A percentile compares a stretch with the other conserved stretches of the same genome.
Evolutionary conservation across 2,329 filamentous ascomycete genomes (phyloP).

Genomic region (Fusarium ramigenum): DNA sequence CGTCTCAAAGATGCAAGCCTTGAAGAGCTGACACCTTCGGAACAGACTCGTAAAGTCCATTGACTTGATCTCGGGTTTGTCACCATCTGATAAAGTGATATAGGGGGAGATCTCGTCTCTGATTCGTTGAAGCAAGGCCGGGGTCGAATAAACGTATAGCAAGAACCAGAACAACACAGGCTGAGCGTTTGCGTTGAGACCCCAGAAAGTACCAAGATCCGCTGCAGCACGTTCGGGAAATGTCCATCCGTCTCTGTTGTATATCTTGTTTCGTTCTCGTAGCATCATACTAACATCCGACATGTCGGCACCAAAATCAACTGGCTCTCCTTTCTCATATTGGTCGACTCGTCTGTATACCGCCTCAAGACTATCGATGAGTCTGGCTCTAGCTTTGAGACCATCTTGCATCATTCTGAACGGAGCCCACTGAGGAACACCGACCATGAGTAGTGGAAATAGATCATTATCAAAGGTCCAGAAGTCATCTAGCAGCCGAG

Average conservation of each 20-base stretch:
- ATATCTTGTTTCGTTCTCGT: conserved; percentile 27
- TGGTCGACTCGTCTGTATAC: conserved; percentile 13
- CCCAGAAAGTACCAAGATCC: conserved; percentile 31
- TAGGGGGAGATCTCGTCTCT: conserved; percentile 25
- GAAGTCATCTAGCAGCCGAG: conserved; percentile 27
- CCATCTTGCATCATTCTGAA: conserved; percentile 32
- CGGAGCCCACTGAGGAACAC: conserved; percentile 31
- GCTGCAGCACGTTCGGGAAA: conserved; percentile 12
- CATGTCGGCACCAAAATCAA: conserved; percentile 26
- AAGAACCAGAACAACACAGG: conserved; percentile 37
- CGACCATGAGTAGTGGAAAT: conserved; percentile 33
- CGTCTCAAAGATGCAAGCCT: conserved; percentile 38
- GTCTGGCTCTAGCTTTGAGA: conserved; percentile 20
- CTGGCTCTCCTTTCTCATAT: conserved; percentile 4
- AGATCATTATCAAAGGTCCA: conserved; percentile 38
- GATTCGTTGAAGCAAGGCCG: conserved; percentile 7
- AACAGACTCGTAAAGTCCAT: conserved; percentile 21
- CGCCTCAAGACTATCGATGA: conserved; percentile 11
- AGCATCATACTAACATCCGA: conserved; percentile 22
- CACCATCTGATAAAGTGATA: not conserved
- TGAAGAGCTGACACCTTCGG: conserved; percentile 31
- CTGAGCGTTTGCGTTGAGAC: conserved; percentile 35
- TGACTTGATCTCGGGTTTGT: conserved; percentile 5
- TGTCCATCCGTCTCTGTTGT: conserved; percentile 17
- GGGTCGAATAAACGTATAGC: conserved; percentile 28